phyloP scores from a whole-genome alignment of 306 rosid species.

The Alnus rubra region DNA sequence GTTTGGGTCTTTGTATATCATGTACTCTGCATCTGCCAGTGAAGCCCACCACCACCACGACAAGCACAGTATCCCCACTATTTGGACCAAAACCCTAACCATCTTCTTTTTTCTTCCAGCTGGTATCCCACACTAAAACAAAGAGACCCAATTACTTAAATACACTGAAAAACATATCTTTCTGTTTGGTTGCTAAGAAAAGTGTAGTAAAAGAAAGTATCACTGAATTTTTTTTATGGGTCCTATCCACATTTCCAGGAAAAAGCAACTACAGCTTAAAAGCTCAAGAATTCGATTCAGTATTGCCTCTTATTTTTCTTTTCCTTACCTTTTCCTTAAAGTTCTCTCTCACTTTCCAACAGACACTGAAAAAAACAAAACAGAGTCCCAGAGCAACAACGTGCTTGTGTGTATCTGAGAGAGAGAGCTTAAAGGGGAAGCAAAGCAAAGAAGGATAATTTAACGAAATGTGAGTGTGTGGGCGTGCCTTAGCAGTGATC shows the following conservation, averaged over 20 bases:
- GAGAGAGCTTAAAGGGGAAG: background rate
- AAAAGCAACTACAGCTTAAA: background rate
- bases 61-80: constrained; percentile 49
- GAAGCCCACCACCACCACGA: constrained; percentile 58
- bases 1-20: constrained; percentile 76
- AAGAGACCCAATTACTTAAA: constrained; percentile 13
- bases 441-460: background rate
- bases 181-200: constrained; percentile 36
- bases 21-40: constrained; percentile 53
- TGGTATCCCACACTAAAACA: constrained; percentile 33
- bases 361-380: background rate
- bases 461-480: background rate
- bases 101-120: constrained; percentile 35
- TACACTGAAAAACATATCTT: constrained; percentile 13
- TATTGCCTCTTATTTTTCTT: constrained; percentile 6
- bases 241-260: background rate
- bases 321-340: background rate
- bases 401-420: background rate
- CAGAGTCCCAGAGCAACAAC: background rate
- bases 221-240: background rate
- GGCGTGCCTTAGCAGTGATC: background rate
- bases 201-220: constrained; percentile 27
- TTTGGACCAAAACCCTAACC: constrained; percentile 42
- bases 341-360: constrained; percentile 1
- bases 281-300: constrained; percentile 2